Conservation (phyloP, 225 moss, liverwort and hornwort genomes). For the Anthoceros angustus region DNA sequence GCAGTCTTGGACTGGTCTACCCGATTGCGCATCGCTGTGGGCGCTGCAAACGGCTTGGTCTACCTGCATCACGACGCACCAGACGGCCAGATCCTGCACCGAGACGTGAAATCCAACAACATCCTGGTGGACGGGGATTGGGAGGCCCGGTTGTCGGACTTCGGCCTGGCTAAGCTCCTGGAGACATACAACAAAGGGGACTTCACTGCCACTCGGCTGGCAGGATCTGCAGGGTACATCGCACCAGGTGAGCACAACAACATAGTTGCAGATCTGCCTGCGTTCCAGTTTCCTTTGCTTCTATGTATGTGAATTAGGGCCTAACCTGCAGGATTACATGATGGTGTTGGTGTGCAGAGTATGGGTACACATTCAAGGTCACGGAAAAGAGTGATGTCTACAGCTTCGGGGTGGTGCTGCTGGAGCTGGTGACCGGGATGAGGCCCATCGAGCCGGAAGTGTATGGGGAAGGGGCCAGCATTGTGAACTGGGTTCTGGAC, state of each 20-base stretch:
- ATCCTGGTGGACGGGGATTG: slow-evolving; percentile 43
- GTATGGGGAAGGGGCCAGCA: slow-evolving; percentile 18
- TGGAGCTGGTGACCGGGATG: slow-evolving; percentile 33
- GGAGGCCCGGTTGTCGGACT: slow-evolving; percentile 46
- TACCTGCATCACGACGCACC: slow-evolving; percentile 46
- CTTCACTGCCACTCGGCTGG: slow-evolving; percentile 26
- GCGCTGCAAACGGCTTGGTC: slow-evolving; percentile 45
- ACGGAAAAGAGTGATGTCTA: slow-evolving; percentile 39
- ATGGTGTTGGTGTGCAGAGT: slow-evolving; percentile 14
- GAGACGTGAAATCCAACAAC: slow-evolving; percentile 56
- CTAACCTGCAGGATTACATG: background rate
- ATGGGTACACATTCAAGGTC: slow-evolving; percentile 37
- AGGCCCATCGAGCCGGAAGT: slow-evolving; percentile 29
- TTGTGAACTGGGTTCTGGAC: slow-evolving; percentile 32
- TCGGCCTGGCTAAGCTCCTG: slow-evolving; percentile 49
- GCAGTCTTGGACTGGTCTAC: slow-evolving; percentile 32
- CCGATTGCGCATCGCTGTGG: slow-evolving; percentile 35
- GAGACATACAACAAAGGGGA: slow-evolving; percentile 7
- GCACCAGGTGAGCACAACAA: slow-evolving; percentile 18
- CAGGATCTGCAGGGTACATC: slow-evolving; percentile 38
- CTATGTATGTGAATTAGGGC: background rate
- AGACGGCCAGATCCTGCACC: slow-evolving; percentile 35
- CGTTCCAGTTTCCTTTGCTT: background rate
- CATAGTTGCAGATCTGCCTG: background rate
- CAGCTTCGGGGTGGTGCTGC: slow-evolving; percentile 36